Base-by-base conservation (phyloP, 2,329 filamentous ascomycete genomes). In the Orbilia blumenaviensis region DNA sequence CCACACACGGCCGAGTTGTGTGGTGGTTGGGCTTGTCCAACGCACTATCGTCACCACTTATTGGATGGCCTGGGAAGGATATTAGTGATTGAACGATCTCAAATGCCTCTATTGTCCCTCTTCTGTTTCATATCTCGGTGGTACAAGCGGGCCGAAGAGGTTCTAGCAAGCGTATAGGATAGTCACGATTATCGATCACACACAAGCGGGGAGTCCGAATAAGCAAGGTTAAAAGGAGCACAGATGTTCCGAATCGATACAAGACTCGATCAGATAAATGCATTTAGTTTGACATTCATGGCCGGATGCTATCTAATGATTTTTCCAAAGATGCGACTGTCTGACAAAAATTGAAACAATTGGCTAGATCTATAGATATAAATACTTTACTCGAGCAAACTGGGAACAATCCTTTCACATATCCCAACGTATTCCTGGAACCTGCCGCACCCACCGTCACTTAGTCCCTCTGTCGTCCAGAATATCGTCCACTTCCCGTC, bases 401-500 rank as follows among this genome's bases (percentile, higher is more conserved):
- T 87, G 9, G 86, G 84, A 71, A 82, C 81, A 73, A 87, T 85
- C 1, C 81, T 82, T 50, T 80, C 81, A 80, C 86, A 87, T 23
- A 87, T 84, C 56, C 80, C 82, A 2, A 85, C 83, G 81, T 86
- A 87, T 36, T 86, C 85, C 77, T 82, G 81, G 83, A 85, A 87
- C 72, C 82, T 82, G 77, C 18, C 72, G 52, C 80, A 81, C 64
- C 85, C 86, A 3, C 32, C 27, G 21, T 67, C 36, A 52, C 87
- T 84, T 46, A 88, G 84, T 67, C 90, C 85, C 52, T 88, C 88
- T 0, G 91, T 95, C 1, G 95, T 99, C 94, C 95, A 99, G 81
- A 99, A 99, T 93, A 98, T 97, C 2, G 93, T 93, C 95, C 95
- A 99, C 79, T 94, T 90, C 50, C 88, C 92, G n/a, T 88, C 89